Percentiles rank a stretch among this genome's conserved stretches.
Evolutionary conservation across 2,329 filamentous ascomycete species (phyloP).

Genomic region (Boeremia lycopersici): DNA sequence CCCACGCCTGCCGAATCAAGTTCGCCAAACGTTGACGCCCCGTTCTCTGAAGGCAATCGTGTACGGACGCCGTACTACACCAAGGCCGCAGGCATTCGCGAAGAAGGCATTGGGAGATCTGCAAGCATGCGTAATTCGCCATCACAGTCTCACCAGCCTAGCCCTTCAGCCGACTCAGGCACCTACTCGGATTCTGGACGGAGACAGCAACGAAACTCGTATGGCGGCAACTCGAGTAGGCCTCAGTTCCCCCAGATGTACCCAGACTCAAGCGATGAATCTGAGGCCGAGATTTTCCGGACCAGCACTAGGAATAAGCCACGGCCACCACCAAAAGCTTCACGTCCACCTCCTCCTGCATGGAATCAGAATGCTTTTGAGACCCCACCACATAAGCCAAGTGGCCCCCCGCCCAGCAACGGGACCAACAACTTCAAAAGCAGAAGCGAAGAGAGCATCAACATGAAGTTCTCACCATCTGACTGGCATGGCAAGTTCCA

Average conservation of each 20-base stretch:
- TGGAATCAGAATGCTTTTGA: constrained; percentile 25
- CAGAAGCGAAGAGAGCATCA: constrained; percentile 56
- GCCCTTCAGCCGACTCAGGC: constrained; percentile 30
- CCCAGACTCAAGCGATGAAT: constrained; percentile 36
- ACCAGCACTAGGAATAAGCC: constrained; percentile 20
- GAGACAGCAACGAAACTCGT: constrained; percentile 33
- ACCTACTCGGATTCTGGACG: constrained; percentile 42
- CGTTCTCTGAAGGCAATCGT: constrained; percentile 55
- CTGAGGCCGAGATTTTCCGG: constrained; percentile 29
- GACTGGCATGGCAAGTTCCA: constrained; percentile 55
- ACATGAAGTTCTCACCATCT: constrained; percentile 55
- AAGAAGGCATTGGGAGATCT: constrained; percentile 59
- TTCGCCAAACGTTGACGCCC: constrained; percentile 32
- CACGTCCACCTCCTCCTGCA: constrained; percentile 22
- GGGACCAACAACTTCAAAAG: constrained; percentile 48
- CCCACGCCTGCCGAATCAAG: constrained; percentile 22
- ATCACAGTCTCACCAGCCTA: constrained; percentile 31
- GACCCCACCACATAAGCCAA: constrained; percentile 27
- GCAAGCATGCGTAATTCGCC: constrained; percentile 60
- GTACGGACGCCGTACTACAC: constrained; percentile 60
- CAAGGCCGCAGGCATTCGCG: constrained; percentile 61
- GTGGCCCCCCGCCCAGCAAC: constrained; percentile 23
- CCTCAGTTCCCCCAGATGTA: constrained; percentile 38
- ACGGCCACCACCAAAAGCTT: constrained; percentile 20
- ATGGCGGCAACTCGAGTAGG: constrained; percentile 26